phyloP scores from a whole-genome alignment of 2,329 filamentous ascomycete genomes.

The Neoarthrinium moseri region DNA sequence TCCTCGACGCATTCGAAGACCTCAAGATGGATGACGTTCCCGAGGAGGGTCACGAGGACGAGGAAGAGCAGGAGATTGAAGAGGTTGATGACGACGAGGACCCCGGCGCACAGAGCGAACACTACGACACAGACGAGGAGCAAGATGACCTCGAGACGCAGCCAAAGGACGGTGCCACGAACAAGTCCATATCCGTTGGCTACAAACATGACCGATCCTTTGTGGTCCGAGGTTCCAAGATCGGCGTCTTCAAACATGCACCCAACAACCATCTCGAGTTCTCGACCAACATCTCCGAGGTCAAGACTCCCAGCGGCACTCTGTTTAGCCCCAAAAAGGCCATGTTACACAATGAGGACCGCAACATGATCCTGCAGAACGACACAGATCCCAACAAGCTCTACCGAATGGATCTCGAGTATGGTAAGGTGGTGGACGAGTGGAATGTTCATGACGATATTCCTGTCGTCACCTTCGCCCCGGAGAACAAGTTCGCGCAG shows the following conservation, averaged over 20 bases:
- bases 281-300: conserved; percentile 94
- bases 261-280: conserved; percentile 91
- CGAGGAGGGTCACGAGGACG: conserved; percentile 51
- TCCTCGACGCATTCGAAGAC: conserved; percentile 93
- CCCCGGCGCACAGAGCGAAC: conserved; percentile 60
- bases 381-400: conserved; percentile 81
- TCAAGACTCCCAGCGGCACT: conserved; percentile 82
- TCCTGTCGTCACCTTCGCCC: conserved; percentile 84
- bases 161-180: conserved; percentile 78
- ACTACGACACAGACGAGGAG: conserved; percentile 69
- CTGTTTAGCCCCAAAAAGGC: conserved; percentile 94
- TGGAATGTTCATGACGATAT: conserved; percentile 99
- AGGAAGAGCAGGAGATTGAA: conserved; percentile 54
- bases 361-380: conserved; percentile 87
- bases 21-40: conserved; percentile 82
- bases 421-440: conserved; percentile 96
- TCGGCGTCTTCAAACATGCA: conserved; percentile 97
- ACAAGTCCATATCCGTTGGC: conserved; percentile 91
- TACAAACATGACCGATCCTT: conserved; percentile 98
- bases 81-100: conserved; percentile 63
- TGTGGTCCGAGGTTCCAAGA: conserved; percentile 95
- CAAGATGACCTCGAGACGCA: conserved; percentile 70
- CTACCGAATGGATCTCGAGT: conserved; percentile 96
- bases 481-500: conserved; percentile 97
- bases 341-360: conserved; percentile 90